Base-by-base conservation (phyloP, 305 asterid species). In the Nicotiana rustica region DNA sequence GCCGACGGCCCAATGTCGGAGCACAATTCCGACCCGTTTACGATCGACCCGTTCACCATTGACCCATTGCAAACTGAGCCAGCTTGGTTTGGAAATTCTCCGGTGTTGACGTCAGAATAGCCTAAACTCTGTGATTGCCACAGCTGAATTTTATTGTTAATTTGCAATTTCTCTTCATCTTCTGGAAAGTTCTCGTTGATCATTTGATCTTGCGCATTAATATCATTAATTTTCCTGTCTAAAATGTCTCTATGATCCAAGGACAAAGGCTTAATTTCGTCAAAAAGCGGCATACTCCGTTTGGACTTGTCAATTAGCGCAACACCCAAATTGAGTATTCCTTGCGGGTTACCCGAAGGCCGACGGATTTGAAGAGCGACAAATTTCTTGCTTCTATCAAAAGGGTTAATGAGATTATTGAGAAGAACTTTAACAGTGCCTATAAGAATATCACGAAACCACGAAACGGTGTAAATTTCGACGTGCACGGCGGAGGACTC, bases 341-440 rank as follows among this genome's bases (percentile, higher is more conserved):
- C 98, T 82, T 94, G 98, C n/a, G 95, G 95, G 38, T 89, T 89
- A 4, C 98, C 98, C 0, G 97, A 91, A 9, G 92, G 92, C 1
- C 93, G 93, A 18, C 97, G 97, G 0, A 91, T 86, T 91, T 90
- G 81, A 12, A 85, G 77, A 35, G 66, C 77, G 3, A 80, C 77
- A 15, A 44, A 21, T 80, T 47, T 78, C 87, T 80, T 18, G 59
- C 44, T 7, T 10, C 38, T 10, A 55, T 87, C 59, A 14, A 75
- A 52, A 17, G 68, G 47, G 57, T 83, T 66, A 1, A 84, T 47
- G 19, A 88, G 83, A 71, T 88, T 81, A 41, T 65, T 56, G 3
- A 88, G 35, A 10, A 79, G 77, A 2, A 88, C 85, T 12, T 82
- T 83, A 13, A 85, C 87, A 6, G 86, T 86, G 13, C 87, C 87